Evolutionary conservation across 106 monocot species (phyloP), one percentile per base, ranked within the genome.

Genomic region (Dendrobium nobile): DNA sequence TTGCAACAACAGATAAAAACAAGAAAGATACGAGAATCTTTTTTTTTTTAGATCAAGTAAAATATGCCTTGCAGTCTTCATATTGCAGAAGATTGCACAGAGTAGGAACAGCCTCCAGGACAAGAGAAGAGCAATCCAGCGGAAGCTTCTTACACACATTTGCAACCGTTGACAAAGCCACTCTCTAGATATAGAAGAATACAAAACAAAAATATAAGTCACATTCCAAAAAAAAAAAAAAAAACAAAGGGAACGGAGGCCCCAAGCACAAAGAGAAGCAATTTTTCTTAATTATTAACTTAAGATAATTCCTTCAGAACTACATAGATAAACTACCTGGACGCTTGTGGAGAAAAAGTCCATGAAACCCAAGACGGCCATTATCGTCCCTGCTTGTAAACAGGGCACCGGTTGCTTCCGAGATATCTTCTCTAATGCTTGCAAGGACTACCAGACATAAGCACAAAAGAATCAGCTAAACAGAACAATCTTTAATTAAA

Each of bases 371-470:
- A 98, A 80, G 6, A 83, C 89, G 3, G 97, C 94, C 79, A 22
- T 76, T 18, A 92, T 85, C 41, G 82, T 78, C 61, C 95, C 97
- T 0, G 92, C 95, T 77, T 89, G 85, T 67, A 98, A 78, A 73
- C 97, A 95, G 11, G 84, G 78, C 16, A 88, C 85, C 11, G 92
- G 89, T 64, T 89, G 89, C 67, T 74, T 76, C 75, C 44, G 75
- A 8, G 97, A 92, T 13, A 94, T 91, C 81, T 94, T 98, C 65
- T 92, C 91, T 79, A 98, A 82, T 61, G 89, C 92, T 91, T 95
- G 91, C 80, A 95, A 77, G 58, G 91, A 92, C 97, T 98, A 54
- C 55, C 3, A 77, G 10, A 61, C 61, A 61, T 19, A 16, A 16
- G 77, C 41, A 37, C 31, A 8, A 18, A 44, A n/a, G 41, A 41